Conservation (phyloP, 768 basidiomycete genomes). For the Boletus huronensis region DNA sequence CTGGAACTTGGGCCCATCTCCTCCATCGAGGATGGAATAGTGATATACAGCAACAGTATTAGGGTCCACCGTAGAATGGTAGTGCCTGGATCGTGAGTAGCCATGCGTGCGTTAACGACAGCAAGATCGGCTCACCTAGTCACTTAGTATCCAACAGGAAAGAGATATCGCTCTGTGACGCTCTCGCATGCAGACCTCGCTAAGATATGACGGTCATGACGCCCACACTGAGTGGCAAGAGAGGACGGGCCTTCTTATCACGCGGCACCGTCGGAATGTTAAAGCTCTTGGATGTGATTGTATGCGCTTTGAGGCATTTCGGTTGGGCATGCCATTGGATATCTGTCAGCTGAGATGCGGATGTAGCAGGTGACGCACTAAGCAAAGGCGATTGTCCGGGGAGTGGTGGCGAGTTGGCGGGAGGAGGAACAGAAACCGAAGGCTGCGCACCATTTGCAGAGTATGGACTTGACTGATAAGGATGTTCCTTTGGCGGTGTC, state of each 20-base stretch:
- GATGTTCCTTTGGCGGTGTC: slow-evolving; percentile 34
- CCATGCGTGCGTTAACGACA: neutral
- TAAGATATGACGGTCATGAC: slow-evolving; percentile 82
- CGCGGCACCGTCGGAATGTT: slow-evolving; percentile 78
- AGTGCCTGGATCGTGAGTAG: slow-evolving; percentile 48
- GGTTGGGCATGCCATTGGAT: slow-evolving; percentile 54
- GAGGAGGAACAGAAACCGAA: slow-evolving; percentile 13
- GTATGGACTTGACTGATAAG: slow-evolving; percentile 25
- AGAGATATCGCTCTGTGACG: slow-evolving; percentile 85
- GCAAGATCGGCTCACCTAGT: slow-evolving; percentile 49
- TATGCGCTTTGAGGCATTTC: slow-evolving; percentile 77
- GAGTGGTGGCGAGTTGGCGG: slow-evolving; percentile 19
- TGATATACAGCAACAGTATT: slow-evolving; percentile 67
- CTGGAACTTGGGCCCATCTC: slow-evolving; percentile 83
- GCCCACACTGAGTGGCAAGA: slow-evolving; percentile 77
- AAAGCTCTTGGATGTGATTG: slow-evolving; percentile 70
- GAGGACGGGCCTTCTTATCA: slow-evolving; percentile 64
- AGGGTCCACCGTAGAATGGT: slow-evolving; percentile 72
- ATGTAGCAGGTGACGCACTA: slow-evolving; percentile 13
- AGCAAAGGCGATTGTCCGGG: slow-evolving; percentile 22
- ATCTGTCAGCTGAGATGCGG: slow-evolving; percentile 25
- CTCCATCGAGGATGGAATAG: slow-evolving; percentile 81
- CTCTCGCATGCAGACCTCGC: slow-evolving; percentile 75
- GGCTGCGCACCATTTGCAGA: slow-evolving; percentile 23
- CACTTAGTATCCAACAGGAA: slow-evolving; percentile 83